Evolutionary conservation across 2,329 filamentous ascomycete genomes (phyloP), one percentile per base, ranked within the genome.

Genomic region (Penicillium vulpinum): DNA sequence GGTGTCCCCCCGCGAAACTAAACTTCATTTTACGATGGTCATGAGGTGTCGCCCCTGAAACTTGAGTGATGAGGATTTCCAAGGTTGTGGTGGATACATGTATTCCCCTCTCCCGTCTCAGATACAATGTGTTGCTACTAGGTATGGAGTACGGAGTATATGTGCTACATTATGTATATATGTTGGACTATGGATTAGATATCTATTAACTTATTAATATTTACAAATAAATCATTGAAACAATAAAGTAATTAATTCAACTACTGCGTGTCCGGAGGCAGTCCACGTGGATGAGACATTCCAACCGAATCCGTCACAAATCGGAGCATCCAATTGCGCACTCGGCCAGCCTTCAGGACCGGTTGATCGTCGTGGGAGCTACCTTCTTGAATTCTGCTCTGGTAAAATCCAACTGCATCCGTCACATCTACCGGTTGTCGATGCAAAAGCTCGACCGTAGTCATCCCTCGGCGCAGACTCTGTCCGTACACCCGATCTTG

Each of bases 401-500:
- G 70, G 66, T 89, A 90, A 38, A 84, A 75, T 0, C 87, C 87
- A 4, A 77, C 80, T 57, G 67, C 71, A 69, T 83, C 85, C 36
- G 69, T 80, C 63, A 76, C 77, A 56, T 83, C 81, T 9, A 83
- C 68, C 58, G 75, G 80, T 54, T 79, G 76, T 22, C 85, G 81
- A 65, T 85, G 85, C 18, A 95, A 74, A 41, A 95, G 75, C 60
- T 87, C 81, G 26, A 93, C 77, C 59, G 82, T 85, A 4, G 90
- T 92, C 65, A 89, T 82, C 8, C 85, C 85, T 61, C 83, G 84
- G 28, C 88, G 84, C 60, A 97, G 76, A 67, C 88, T 94, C 71
- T 95, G 89, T 0, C 93, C 92, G 66, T 94, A 92, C 0, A 97
- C 92, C 65, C 84, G 87, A 45, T 85, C 84, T 50, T 83, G 83